phyloP scores from a whole-genome alignment of 2,329 filamentous ascomycete genomes.

The Claviceps pazoutovae region DNA sequence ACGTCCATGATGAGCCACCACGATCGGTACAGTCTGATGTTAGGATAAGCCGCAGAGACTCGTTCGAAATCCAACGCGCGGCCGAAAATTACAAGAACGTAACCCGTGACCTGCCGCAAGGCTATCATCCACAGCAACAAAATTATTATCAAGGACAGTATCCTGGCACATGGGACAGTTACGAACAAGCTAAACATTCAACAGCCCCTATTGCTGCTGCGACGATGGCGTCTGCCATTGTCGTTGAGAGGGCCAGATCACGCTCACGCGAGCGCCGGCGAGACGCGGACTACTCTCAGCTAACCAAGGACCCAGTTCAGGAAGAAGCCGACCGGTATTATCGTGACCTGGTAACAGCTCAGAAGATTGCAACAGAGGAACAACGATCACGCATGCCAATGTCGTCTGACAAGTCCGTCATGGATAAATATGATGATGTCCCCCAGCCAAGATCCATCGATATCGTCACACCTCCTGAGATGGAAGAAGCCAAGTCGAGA shows the following conservation, averaged over 20 bases:
- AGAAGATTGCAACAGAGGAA: slow-evolving; percentile 39
- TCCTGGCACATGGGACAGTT: slow-evolving; percentile 29
- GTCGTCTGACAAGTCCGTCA: slow-evolving; percentile 34
- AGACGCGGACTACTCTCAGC: slow-evolving; percentile 15
- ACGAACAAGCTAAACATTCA: slow-evolving; percentile 31
- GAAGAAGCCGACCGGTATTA: slow-evolving; percentile 45
- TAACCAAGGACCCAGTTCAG: slow-evolving; percentile 31
- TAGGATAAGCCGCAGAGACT: slow-evolving; percentile 35
- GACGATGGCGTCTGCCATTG: slow-evolving; percentile 32
- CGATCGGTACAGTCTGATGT: slow-evolving; percentile 14
- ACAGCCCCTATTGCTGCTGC: slow-evolving; percentile 34
- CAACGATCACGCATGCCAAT: slow-evolving; percentile 38
- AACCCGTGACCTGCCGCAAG: slow-evolving; percentile 8
- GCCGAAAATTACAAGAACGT: slow-evolving; percentile 17
- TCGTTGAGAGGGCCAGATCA: slow-evolving; percentile 25
- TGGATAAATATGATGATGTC: slow-evolving; percentile 37
- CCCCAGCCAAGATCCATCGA: slow-evolving; percentile 23
- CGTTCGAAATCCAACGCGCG: slow-evolving; percentile 29
- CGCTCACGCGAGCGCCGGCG: slow-evolving; percentile 19
- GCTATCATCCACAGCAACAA: slow-evolving; percentile 11
- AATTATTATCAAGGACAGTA: slow-evolving; percentile 24
- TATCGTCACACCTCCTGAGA: slow-evolving; percentile 42
- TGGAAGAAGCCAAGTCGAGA: slow-evolving; percentile 24
- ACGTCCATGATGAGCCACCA: slow-evolving; percentile 27
- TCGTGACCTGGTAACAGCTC: slow-evolving; percentile 38